These are phyloP conservation scores for Kurtzmaniella quercitrusa DNA, from an alignment of 1,139 yeast species.

Conservation along the genomic window DNA sequence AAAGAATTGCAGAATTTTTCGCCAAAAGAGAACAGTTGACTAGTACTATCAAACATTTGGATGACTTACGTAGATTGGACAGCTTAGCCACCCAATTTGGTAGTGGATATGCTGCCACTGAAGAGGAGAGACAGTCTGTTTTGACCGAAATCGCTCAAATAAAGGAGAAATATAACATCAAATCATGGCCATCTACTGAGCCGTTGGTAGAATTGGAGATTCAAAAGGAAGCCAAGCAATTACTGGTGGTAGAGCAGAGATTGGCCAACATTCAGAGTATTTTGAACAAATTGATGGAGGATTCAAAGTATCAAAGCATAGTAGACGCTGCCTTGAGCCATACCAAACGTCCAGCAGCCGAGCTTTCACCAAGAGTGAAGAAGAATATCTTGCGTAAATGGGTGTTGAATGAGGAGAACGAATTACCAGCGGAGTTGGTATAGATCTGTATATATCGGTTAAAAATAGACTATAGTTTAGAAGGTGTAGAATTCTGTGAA, in stretches of 20 bases:
- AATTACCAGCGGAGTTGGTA: constrained; percentile 25
- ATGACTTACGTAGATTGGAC: constrained; percentile 47
- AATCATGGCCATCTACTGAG: constrained; percentile 54
- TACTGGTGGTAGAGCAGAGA: constrained; percentile 25
- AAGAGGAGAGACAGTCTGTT: constrained; percentile 28
- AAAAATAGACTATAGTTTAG: neutral
- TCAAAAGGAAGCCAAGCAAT: constrained; percentile 19
- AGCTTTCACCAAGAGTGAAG: constrained; percentile 19
- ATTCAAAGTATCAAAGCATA: constrained; percentile 18
- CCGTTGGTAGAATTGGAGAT: constrained; percentile 33
- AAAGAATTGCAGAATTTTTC: constrained; percentile 46
- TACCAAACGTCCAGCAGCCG: constrained; percentile 21
- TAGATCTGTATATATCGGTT: neutral
- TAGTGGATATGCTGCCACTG: constrained; percentile 25
- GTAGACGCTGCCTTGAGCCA: constrained; percentile 23
- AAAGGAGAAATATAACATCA: constrained; percentile 49
- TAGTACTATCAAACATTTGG: constrained; percentile 34
- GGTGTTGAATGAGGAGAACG: constrained; percentile 33
- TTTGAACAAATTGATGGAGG: constrained; percentile 29
- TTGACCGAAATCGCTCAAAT: constrained; percentile 44
- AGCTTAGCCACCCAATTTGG: constrained; percentile 32
- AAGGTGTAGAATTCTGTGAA: neutral
- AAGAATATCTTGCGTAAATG: constrained; percentile 41
- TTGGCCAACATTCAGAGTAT: constrained; percentile 25
- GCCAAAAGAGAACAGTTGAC: constrained; percentile 40